Evolutionary conservation across 2,329 filamentous ascomycete species (phyloP).

Genomic region (Penicillium glabrum): DNA sequence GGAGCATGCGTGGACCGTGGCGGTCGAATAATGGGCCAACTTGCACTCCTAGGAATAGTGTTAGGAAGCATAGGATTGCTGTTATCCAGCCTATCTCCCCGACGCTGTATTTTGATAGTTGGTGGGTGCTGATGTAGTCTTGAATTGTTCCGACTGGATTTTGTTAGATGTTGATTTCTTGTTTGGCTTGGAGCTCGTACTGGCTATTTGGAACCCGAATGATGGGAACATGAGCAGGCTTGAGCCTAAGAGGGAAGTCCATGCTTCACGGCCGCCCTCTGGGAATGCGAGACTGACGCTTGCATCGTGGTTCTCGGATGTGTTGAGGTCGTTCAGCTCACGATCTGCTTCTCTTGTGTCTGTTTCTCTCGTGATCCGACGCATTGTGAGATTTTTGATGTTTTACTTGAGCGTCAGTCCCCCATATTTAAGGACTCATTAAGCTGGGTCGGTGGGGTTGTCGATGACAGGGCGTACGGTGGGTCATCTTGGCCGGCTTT

Average conservation of each 20-base stretch:
- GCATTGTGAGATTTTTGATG: not conserved
- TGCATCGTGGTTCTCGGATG: constrained; percentile 7
- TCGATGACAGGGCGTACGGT: constrained; percentile 8
- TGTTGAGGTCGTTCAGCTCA: not conserved
- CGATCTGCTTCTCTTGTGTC: not conserved
- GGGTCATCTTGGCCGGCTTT: not conserved
- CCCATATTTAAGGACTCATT: not conserved
- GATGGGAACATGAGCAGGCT: constrained; percentile 39
- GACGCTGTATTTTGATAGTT: constrained; percentile 44
- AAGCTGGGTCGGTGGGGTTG: not conserved
- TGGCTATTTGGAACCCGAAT: constrained; percentile 48
- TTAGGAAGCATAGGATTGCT: constrained; percentile 48
- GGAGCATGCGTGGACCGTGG: constrained; percentile 46
- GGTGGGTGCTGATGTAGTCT: constrained; percentile 47
- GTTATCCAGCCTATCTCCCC: constrained; percentile 53
- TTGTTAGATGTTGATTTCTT: not conserved
- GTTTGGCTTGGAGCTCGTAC: constrained; percentile 11
- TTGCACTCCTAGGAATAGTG: constrained; percentile 48
- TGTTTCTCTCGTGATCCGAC: not conserved
- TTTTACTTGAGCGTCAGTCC: not conserved
- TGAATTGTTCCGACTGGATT: constrained; percentile 48
- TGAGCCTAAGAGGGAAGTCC: constrained; percentile 36
- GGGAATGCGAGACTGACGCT: constrained; percentile 23
- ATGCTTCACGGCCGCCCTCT: constrained; percentile 34
- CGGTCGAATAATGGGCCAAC: constrained; percentile 52